Base-by-base conservation (phyloP, 306 rosid species). In the Vigna hirtella region DNA sequence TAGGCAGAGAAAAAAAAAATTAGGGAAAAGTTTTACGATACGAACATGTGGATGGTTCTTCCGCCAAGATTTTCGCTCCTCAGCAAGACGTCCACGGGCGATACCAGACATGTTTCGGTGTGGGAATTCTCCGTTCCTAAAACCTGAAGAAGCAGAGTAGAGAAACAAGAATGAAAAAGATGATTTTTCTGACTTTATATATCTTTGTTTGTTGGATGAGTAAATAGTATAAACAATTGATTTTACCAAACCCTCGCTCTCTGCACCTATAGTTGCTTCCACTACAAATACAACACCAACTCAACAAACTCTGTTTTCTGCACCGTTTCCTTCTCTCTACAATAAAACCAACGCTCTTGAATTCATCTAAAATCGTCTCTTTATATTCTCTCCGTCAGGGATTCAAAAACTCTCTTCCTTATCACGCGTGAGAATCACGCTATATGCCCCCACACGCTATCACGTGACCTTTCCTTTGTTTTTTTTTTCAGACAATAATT, bases 41-140 rank as follows among this genome's bases (percentile, higher is more conserved):
- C 93, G 22, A 9, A 95, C 98, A 87, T 95, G 98, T 0, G 98
- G 98, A 79, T 95, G 98, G 56, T 95, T 95, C 91, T 88, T 91
- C n/a, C 97, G 88, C 98, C 98, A 95, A 3, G 98, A 84, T 86
- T 92, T 95, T 14, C 98, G 88, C 81, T 95, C 98, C 88, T 92
- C 98, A 0, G 97, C 79, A 20, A 95, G 97, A 43, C 98, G 97
- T 70, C 98, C 98, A 58, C 97, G 97, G 73, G 98, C 98, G 72
- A 95, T 95, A 62, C 98, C 85, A 55, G 89, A 83, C 89, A 86
- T 86, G 1, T 22, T 10, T 65, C 80, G 66, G 86, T 81, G n/a
- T 84, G 73, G 82, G 3, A 14, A 68, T 68, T 45, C n/a, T 66
- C 5, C 18, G 3, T 38, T 66, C 53, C 38, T 5, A 22, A 43